A percentile compares a stretch with the other conserved stretches of the same genome.
phyloP scores from a whole-genome alignment of 805 yeast genomes.

The Yarrowia divulgata region DNA sequence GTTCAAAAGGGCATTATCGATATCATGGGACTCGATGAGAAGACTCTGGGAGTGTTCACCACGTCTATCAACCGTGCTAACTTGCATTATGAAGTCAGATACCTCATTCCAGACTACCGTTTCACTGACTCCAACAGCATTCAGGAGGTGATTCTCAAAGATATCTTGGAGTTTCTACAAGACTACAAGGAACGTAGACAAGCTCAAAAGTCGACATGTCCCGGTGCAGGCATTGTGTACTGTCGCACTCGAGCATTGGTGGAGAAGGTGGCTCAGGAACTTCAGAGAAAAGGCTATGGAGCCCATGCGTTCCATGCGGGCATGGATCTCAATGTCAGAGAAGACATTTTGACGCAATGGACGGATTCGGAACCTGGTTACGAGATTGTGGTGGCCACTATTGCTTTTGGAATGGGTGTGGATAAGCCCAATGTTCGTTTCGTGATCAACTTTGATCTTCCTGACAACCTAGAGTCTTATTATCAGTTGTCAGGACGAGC shows the following conservation, averaged over 20 bases:
- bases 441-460: constrained; percentile 85
- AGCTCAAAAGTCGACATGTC: constrained; percentile 51
- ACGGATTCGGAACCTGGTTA: constrained; percentile 61
- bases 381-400: constrained; percentile 91
- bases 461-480: constrained; percentile 90
- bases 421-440: constrained; percentile 94
- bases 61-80: constrained; percentile 92
- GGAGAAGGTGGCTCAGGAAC: constrained; percentile 73
- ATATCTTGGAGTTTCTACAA: constrained; percentile 44
- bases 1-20: constrained; percentile 62
- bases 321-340: constrained; percentile 77
- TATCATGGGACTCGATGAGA: constrained; percentile 69
- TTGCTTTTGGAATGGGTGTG: constrained; percentile 99
- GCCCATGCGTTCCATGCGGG: constrained; percentile 82
- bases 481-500: constrained; percentile 99
- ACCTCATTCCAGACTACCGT: constrained; percentile 41
- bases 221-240: constrained; percentile 79
- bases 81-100: constrained; percentile 71
- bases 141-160: constrained; percentile 42
- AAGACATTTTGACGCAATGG: constrained; percentile 78
- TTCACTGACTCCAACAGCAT: constrained; percentile 37
- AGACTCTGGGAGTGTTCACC: constrained; percentile 67
- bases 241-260: constrained; percentile 90
- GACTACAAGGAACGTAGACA: constrained; percentile 42
- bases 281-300: constrained; percentile 64